Evolutionary conservation across 2,329 filamentous ascomycete species (phyloP), one percentile per base, ranked within the genome.

Genomic region (Trichoderma harzianum): DNA sequence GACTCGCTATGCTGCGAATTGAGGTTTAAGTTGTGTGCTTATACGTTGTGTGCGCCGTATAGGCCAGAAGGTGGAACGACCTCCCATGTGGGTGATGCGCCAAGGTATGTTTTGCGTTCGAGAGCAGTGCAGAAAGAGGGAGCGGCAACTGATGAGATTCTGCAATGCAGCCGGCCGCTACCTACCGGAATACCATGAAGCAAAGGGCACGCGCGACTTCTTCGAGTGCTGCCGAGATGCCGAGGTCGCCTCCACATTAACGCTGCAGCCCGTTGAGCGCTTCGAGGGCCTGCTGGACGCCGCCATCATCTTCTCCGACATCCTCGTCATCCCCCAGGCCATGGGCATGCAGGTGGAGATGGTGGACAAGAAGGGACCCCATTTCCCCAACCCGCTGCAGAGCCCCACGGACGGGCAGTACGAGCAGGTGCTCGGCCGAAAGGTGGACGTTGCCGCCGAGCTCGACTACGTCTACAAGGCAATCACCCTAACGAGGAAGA

Each of bases 321-420:
- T 99, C 75, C 89, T 99, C 47, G 96, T 99, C 60, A 95, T 99
- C 74, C 96, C 96, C 0, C 96, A 99, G 84, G 96, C 96, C 36
- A 93, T 99, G 90, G 96, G 96, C 1, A 99, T 99, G 96, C 87
- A 88, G n/a, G 96, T 99, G 32, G 93, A 98, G 82, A 99, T 99
- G 96, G 87, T 98, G 12, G 95, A 98, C 82, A 97, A 96, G 84
- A 97, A 97, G 82, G 96, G 96, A 0, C 96, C 96, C 12, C 93
- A 97, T 80, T 99, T 99, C 81, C 96, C 96, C 0, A 85, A 92
- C 61, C 96, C 96, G 16, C 86, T 99, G 73, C 86, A 88, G 79
- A 90, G 88, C 51, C 95, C 96, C 3, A 87, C 91, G 66, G 95
- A 98, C 79, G 88, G 88, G 74, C 95, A 98, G 83, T 98, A 97